These are phyloP conservation scores for Kokia cookei DNA, from an alignment of 441 rosid genomes.

Conservation along the genomic window DNA sequence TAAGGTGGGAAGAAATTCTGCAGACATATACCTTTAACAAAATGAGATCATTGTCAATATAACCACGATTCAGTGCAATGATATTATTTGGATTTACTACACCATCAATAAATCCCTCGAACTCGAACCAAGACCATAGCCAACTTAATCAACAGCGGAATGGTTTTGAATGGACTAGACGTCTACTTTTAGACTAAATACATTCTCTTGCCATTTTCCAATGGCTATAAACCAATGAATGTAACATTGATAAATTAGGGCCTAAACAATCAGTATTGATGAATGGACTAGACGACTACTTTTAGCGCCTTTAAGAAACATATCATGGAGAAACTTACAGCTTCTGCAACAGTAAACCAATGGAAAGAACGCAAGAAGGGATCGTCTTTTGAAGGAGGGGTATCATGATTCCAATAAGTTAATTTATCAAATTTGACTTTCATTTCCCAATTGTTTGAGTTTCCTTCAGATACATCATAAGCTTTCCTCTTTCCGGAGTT, in stretches of 20 bases:
- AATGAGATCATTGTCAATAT: neutral
- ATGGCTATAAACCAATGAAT: neutral
- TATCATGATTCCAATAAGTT: conserved; percentile 82
- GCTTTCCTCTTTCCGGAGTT: conserved; percentile 44
- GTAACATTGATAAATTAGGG: neutral
- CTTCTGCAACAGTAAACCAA: conserved; percentile 65
- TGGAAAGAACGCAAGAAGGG: conserved; percentile 61
- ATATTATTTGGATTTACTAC: neutral
- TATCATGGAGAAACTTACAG: conserved; percentile 40
- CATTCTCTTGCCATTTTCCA: neutral
- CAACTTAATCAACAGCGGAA: neutral
- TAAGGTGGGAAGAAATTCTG: neutral
- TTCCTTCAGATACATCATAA: conserved; percentile 25
- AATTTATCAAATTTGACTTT: conserved; percentile 65
- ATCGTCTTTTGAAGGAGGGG: conserved; percentile 70
- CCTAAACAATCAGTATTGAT: neutral
- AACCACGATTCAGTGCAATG: neutral
- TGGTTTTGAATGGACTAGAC: neutral
- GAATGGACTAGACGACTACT: conserved; percentile 18
- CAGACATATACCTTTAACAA: neutral
- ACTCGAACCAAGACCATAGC: neutral
- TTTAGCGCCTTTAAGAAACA: neutral
- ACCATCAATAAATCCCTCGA: neutral
- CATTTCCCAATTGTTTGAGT: conserved; percentile 51
- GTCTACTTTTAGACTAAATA: neutral